Evolutionary conservation across 805 yeast genomes (phyloP).

Genomic region (Metschnikowia continentalis): DNA sequence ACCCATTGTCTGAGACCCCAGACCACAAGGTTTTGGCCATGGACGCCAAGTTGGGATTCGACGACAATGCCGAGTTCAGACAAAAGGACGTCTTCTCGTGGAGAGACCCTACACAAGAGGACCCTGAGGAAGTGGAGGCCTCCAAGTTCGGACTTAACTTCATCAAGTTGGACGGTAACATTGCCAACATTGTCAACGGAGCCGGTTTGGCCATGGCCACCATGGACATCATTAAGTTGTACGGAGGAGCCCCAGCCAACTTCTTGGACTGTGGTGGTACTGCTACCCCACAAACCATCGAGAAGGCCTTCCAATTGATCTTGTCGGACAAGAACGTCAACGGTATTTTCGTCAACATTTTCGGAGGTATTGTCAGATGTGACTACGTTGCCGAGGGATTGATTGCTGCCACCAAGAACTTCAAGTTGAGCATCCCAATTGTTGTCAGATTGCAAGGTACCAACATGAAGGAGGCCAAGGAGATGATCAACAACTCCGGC

Average conservation of each 20-base stretch:
- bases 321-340: constrained; percentile 83
- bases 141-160: constrained; percentile 86
- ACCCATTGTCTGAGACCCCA: constrained; percentile 91
- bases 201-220: constrained; percentile 99
- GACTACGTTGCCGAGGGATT: constrained; percentile 98
- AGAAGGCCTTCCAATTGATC: constrained; percentile 92
- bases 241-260: constrained; percentile 99
- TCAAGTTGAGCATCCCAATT: constrained; percentile 88
- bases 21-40: constrained; percentile 90
- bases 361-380: constrained; percentile 99
- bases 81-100: constrained; percentile 91
- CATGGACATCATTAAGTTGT: constrained; percentile 96
- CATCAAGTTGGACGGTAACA: constrained; percentile 96
- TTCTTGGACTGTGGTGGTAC: constrained; percentile 99
- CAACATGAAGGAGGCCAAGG: constrained; percentile 83
- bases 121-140: constrained; percentile 94
- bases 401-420: constrained; percentile 89
- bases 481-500: constrained; percentile 82
- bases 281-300: constrained; percentile 97
- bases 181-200: constrained; percentile 98
- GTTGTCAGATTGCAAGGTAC: constrained; percentile 99
- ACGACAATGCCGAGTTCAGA: constrained; percentile 93
- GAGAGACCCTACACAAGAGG: constrained; percentile 98
- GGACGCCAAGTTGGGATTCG: constrained; percentile 99
- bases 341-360: constrained; percentile 96